phyloP scores from a whole-genome alignment of 1,284 basidiomycete genomes.

The Singerocomus rubriflavus region DNA sequence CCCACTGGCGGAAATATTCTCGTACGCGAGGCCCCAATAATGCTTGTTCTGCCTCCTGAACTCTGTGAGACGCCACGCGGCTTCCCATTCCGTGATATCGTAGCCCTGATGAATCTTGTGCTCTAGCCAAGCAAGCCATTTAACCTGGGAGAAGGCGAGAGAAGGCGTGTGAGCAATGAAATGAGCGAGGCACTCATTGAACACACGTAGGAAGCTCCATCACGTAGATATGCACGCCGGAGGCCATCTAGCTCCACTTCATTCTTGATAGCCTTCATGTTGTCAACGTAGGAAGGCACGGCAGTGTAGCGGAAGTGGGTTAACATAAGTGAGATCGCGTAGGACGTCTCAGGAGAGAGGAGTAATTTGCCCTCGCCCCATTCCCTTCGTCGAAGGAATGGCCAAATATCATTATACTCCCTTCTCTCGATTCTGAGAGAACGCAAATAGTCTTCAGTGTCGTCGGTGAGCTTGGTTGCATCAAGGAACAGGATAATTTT shows the following conservation, averaged over 20 bases:
- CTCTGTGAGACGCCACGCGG: slow-evolving; percentile 78
- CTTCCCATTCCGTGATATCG: slow-evolving; percentile 89
- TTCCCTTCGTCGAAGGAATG: slow-evolving; percentile 67
- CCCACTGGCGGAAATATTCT: slow-evolving; percentile 90
- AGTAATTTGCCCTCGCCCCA: slow-evolving; percentile 77
- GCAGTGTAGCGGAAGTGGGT: slow-evolving; percentile 75
- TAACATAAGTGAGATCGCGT: slow-evolving; percentile 77
- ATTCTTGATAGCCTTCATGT: slow-evolving; percentile 89
- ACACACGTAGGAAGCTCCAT: slow-evolving; percentile 88
- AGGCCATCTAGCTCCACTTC: slow-evolving; percentile 80
- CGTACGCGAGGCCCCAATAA: slow-evolving; percentile 90
- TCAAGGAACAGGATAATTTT: slow-evolving; percentile 70
- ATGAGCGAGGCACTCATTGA: slow-evolving; percentile 6
- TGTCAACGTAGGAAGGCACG: slow-evolving; percentile 64
- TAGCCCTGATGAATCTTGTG: slow-evolving; percentile 72
- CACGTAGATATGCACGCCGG: slow-evolving; percentile 81
- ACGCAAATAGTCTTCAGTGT: slow-evolving; percentile 57
- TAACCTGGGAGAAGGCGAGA: slow-evolving; percentile 39
- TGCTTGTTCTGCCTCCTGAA: slow-evolving; percentile 73
- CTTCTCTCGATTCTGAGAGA: slow-evolving; percentile 56
- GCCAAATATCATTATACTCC: slow-evolving; percentile 80
- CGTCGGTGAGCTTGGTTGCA: slow-evolving; percentile 51
- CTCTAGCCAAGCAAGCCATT: slow-evolving; percentile 91
- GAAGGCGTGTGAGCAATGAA: slow-evolving; percentile 16
- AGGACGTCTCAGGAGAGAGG: slow-evolving; percentile 68